A percentile compares a stretch with the other conserved stretches of the same genome.
These are phyloP conservation scores for Speleostelium caveatum DNA, from an alignment of 78 protist genomes.

Conservation along the genomic window DNA sequence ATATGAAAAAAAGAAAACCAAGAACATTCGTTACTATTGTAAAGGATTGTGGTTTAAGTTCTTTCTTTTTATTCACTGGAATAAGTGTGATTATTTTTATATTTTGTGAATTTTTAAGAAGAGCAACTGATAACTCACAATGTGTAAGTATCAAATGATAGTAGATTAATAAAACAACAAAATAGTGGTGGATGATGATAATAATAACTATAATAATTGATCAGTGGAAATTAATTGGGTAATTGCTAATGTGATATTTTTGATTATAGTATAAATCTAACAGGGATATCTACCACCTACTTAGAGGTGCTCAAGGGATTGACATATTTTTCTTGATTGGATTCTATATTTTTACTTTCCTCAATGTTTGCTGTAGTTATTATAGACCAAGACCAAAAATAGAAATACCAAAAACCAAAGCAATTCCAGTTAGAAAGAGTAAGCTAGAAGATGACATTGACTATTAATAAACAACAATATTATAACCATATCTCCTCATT, in stretches of 20 bases:
- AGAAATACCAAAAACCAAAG: not conserved
- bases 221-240: too few relatives aligned
- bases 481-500: too few relatives aligned
- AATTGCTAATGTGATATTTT: too few relatives aligned
- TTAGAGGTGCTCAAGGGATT: conserved; percentile 59
- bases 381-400: not conserved
- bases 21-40: not conserved
- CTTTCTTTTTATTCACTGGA: conserved; percentile 37
- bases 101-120: conserved; percentile 52
- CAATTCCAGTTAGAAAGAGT: too few relatives aligned
- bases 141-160: conserved; percentile 18
- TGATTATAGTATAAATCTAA: conserved; percentile 29
- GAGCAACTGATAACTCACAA: conserved; percentile 54
- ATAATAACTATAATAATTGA: too few relatives aligned
- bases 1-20: conserved; percentile 33
- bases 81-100: conserved; percentile 24
- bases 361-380: conserved; percentile 43
- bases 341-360: conserved; percentile 29
- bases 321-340: conserved; percentile 68
- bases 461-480: too few relatives aligned
- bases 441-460: too few relatives aligned
- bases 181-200: too few relatives aligned
- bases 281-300: conserved; percentile 11
- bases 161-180: too few relatives aligned
- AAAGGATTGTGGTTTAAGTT: conserved; percentile 47